Conservation (phyloP, 345 rosid species). For the Trapa bicornis region DNA sequence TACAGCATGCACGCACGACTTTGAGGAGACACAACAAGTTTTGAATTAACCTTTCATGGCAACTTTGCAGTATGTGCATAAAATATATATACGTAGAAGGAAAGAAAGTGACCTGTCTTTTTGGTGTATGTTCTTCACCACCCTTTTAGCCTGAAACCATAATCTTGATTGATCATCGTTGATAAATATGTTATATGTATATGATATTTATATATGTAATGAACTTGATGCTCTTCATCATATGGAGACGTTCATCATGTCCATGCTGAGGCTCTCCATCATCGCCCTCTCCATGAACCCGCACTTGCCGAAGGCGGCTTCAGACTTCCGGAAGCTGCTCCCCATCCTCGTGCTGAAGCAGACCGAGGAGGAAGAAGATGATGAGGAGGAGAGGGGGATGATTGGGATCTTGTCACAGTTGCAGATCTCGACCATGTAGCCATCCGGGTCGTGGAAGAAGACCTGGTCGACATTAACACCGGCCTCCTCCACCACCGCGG, state of each 20-base stretch:
- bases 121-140: not conserved
- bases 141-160: not conserved
- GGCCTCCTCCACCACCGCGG: slow-evolving; percentile 27
- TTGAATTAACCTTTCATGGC: not conserved
- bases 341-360: slow-evolving; percentile 1
- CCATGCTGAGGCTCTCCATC: slow-evolving; percentile 21
- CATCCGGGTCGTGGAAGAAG: slow-evolving; percentile 38
- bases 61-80: not conserved
- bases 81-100: not conserved
- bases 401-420: slow-evolving; percentile 29
- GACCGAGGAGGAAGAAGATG: not conserved
- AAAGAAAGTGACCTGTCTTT: not conserved
- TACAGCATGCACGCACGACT: too few species aligned
- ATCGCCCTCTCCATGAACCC: slow-evolving; percentile 16
- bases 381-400: slow-evolving; percentile 15
- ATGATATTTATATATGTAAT: too few species aligned
- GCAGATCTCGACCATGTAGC: slow-evolving; percentile 36
- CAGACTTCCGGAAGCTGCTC: not conserved
- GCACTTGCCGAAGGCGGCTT: not conserved
- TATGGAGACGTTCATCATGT: slow-evolving; percentile 16
- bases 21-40: not conserved
- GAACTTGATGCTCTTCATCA: not conserved
- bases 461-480: slow-evolving; percentile 28
- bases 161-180: not conserved
- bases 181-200: too few species aligned